Conservation (phyloP, 176 grass and related monocot species). For the Poa annua region DNA sequence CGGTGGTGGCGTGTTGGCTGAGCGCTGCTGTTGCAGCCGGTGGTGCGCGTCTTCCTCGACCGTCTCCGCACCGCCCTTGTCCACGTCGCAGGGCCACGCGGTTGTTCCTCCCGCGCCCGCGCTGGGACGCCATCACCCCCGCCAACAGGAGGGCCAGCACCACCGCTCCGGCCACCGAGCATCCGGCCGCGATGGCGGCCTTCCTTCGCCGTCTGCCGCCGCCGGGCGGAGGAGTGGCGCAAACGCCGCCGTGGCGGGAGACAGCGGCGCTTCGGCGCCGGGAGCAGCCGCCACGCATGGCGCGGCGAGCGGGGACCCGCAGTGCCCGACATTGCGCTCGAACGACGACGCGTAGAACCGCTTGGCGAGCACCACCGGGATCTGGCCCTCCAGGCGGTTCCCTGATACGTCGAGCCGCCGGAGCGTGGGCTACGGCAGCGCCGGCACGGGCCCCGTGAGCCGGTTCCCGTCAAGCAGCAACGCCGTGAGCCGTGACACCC, state of each 20-base stretch:
- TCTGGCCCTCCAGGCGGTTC: constrained; percentile 69
- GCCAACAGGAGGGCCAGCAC: constrained; percentile 52
- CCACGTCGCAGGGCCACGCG: constrained; percentile 51
- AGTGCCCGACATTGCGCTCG: constrained; percentile 55
- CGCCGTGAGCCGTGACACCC: constrained; percentile 57
- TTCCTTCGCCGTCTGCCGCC: constrained; percentile 22
- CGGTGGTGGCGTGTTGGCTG: not conserved
- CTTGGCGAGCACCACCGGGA: constrained; percentile 53
- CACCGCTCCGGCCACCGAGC: constrained; percentile 53
- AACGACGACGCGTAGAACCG: constrained; percentile 78
- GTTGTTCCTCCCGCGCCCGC: constrained; percentile 52
- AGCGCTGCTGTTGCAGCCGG: not conserved
- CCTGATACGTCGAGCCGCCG: constrained; percentile 64
- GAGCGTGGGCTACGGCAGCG: constrained; percentile 62
- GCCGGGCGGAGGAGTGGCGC: constrained; percentile 43
- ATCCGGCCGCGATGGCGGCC: constrained; percentile 60
- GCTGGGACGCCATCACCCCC: constrained; percentile 42
- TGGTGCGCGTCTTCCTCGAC: not conserved
- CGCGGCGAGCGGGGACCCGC: constrained; percentile 57
- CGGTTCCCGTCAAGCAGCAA: constrained; percentile 68
- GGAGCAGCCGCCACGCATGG: not conserved
- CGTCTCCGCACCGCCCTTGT: constrained; percentile 10
- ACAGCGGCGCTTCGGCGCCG: constrained; percentile 30
- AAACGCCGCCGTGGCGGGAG: constrained; percentile 47
- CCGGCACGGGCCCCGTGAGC: constrained; percentile 57